Evolutionary conservation across 2,329 filamentous ascomycete species (phyloP).

Genomic region (Aspergillus sp.): DNA sequence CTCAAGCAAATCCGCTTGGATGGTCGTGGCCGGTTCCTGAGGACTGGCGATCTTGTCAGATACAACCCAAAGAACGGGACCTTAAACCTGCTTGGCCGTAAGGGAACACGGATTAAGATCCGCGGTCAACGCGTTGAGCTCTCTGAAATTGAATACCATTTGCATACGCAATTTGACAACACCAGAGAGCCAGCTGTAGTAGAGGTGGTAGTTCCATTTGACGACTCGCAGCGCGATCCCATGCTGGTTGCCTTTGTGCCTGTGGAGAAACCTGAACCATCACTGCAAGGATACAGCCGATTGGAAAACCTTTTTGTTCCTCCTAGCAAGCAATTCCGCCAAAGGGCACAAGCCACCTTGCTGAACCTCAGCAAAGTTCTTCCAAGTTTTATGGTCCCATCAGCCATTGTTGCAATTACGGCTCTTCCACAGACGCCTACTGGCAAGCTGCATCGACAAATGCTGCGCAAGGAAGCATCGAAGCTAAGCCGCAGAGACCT

Average conservation of each 20-base stretch:
- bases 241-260: neutral
- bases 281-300: neutral
- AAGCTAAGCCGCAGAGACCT: neutral
- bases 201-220: neutral
- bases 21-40: neutral
- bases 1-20: neutral
- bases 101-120: neutral
- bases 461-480: neutral
- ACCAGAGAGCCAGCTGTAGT: neutral
- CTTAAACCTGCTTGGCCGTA: neutral
- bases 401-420: neutral
- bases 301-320: neutral
- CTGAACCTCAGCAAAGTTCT: neutral
- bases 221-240: neutral
- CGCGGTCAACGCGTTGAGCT: neutral
- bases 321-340: neutral
- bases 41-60: neutral
- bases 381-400: slow-evolving; percentile 1
- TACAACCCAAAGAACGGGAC: neutral
- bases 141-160: neutral
- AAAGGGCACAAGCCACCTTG: neutral
- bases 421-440: neutral
- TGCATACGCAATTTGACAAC: neutral
- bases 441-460: slow-evolving; percentile 1
- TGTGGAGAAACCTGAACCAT: neutral